phyloP scores from a whole-genome alignment of 768 basidiomycete genomes.

The Phlebiopsis flavidoalba region DNA sequence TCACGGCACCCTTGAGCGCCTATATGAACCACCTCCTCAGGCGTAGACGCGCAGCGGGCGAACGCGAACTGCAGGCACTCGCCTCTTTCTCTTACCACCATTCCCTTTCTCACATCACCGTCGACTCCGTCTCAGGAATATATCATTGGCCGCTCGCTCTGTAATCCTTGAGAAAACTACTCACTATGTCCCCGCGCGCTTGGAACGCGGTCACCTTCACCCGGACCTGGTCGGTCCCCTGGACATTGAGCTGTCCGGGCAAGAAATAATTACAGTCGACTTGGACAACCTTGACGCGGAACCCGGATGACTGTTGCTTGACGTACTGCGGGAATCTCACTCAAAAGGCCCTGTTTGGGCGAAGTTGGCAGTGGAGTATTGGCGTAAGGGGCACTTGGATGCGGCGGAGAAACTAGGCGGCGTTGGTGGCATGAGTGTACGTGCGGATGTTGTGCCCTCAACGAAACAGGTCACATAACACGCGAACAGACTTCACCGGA shows the following conservation, averaged over 20 bases:
- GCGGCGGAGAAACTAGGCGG: conserved; percentile 72
- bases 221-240: conserved; percentile 17
- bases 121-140: too few species aligned
- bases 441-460: conserved; percentile 17
- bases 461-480: too few species aligned
- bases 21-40: too few species aligned
- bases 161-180: neutral
- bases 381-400: conserved; percentile 69
- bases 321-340: conserved; percentile 66
- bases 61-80: too few species aligned
- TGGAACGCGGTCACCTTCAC: conserved; percentile 13
- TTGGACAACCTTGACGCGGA: conserved; percentile 80
- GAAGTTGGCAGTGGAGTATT: conserved; percentile 82
- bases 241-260: conserved; percentile 68
- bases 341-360: conserved; percentile 77
- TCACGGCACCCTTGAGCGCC: too few species aligned
- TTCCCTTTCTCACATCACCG: too few species aligned
- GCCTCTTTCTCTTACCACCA: too few species aligned
- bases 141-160: neutral
- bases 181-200: neutral
- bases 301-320: conserved; percentile 62
- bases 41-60: too few species aligned
- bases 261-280: conserved; percentile 88
- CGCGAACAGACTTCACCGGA: too few species aligned
- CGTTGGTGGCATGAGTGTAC: conserved; percentile 60